phyloP scores from a whole-genome alignment of 2,329 filamentous ascomycete genomes.

The Aspergillus intermedius region DNA sequence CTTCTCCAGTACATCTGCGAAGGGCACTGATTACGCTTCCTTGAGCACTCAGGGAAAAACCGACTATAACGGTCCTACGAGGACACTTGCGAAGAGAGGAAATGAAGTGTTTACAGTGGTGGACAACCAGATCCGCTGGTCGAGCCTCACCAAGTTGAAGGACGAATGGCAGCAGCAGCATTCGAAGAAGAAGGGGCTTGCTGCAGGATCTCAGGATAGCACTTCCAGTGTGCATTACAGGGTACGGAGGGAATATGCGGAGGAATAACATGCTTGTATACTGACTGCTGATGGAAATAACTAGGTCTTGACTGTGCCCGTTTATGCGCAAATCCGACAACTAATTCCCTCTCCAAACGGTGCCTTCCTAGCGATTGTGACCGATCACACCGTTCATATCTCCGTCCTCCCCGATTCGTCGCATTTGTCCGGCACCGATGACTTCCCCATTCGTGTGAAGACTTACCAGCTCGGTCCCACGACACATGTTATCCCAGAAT shows the following conservation, averaged over 20 bases:
- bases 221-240: slow-evolving; percentile 30
- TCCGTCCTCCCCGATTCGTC: slow-evolving; percentile 75
- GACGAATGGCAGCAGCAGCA: slow-evolving; percentile 45
- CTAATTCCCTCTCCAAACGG: slow-evolving; percentile 76
- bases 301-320: slow-evolving; percentile 68
- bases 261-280: background rate
- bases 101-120: slow-evolving; percentile 85
- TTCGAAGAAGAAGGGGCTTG: slow-evolving; percentile 24
- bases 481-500: slow-evolving; percentile 79
- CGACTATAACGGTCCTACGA: slow-evolving; percentile 36
- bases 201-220: slow-evolving; percentile 18
- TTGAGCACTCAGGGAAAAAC: slow-evolving; percentile 17
- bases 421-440: slow-evolving; percentile 65
- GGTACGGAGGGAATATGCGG: slow-evolving; percentile 13
- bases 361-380: slow-evolving; percentile 77
- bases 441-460: slow-evolving; percentile 66
- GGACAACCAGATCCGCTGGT: slow-evolving; percentile 87
- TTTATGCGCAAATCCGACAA: slow-evolving; percentile 77
- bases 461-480: slow-evolving; percentile 89
- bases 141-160: slow-evolving; percentile 74
- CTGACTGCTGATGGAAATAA: slow-evolving; percentile 5
- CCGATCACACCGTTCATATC: slow-evolving; percentile 81
- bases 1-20: slow-evolving; percentile 55
- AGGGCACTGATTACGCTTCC: slow-evolving; percentile 22
- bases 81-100: slow-evolving; percentile 70